Evolutionary conservation across 2,329 filamentous ascomycete genomes (phyloP).

Genomic region (Pyrenophora graminea): DNA sequence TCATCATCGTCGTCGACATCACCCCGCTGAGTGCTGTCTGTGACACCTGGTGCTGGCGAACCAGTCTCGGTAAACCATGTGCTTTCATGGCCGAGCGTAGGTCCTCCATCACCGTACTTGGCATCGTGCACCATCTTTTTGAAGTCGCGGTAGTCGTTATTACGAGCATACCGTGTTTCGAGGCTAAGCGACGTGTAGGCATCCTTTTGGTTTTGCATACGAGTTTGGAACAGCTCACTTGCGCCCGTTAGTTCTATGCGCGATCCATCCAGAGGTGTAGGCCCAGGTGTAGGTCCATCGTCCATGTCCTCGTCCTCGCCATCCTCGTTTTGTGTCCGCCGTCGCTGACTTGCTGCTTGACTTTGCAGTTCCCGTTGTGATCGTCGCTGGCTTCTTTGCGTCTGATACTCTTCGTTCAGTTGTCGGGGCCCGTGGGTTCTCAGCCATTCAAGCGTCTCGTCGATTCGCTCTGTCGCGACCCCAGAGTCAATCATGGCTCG

Average conservation of each 20-base stretch:
- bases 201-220: conserved; percentile 49
- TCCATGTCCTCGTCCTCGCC: conserved; percentile 39
- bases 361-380: conserved; percentile 39
- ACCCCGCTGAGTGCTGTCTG: conserved; percentile 37
- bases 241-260: conserved; percentile 40
- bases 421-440: conserved; percentile 40
- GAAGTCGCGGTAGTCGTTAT: conserved; percentile 66
- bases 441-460: conserved; percentile 51
- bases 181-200: conserved; percentile 49
- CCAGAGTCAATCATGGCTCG: conserved; percentile 62
- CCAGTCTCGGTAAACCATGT: conserved; percentile 66
- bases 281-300: conserved; percentile 44
- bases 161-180: conserved; percentile 57
- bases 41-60: conserved; percentile 49
- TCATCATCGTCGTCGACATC: conserved; percentile 64
- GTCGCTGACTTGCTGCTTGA: conserved; percentile 28
- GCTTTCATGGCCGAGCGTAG: conserved; percentile 58
- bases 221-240: conserved; percentile 44
- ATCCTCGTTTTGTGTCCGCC: conserved; percentile 12
- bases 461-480: conserved; percentile 52
- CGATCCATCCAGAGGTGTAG: conserved; percentile 42
- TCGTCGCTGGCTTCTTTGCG: conserved; percentile 45
- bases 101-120: conserved; percentile 58
- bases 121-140: conserved; percentile 66
- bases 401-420: conserved; percentile 36